Evolutionary conservation across 352 stramenopile species (phyloP), one percentile per base, ranked within the genome.

Genomic region (Pythium periplocum): DNA sequence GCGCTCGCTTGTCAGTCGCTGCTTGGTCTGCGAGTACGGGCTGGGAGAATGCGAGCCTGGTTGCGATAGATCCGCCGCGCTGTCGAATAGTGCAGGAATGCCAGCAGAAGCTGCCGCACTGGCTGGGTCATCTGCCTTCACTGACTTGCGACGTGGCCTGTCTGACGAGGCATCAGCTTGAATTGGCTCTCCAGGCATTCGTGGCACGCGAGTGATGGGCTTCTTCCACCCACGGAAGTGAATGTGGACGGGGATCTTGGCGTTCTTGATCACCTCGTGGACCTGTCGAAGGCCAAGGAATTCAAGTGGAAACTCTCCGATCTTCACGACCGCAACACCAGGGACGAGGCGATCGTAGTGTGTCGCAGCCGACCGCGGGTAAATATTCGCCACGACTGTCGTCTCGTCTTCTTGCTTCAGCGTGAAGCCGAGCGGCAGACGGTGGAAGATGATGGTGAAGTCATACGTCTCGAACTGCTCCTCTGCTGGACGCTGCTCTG

Each of bases 311-410:
- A 64, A 77, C 39, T 72, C 77, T 5, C 75, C 83, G 59, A 93
- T 91, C 55, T 78, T 74, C 32, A 90, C 68, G 51, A 95, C 81
- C 4, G 70, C 76, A 31, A 90, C 70, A n/a, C 85, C 83, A 1
- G 81, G 69, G 43, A 74, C 55, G 9, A 95, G 60, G 4, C 85
- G 77, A 6, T 69, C 64, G 61, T 93, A 95, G 58, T 87, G 79
- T 8, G 80, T 89, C 8, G 75, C 78, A 2, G 71, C 73, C 48
- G 80, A 90, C 48, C 86, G 83, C 1, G 84, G 80, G 48, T 90
- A 91, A 56, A 93, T 89, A n/a, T 81, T 91, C 12, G 81, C 83
- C 4, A 95, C 83, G 39, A 91, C 82, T 1, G 76, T 91, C 33
- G 59, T 71, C 59, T 90, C 78, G 57, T 78, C 72, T 11, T 82